Conservation (phyloP, 306 rosid species). For the Medicago ruthenica region DNA sequence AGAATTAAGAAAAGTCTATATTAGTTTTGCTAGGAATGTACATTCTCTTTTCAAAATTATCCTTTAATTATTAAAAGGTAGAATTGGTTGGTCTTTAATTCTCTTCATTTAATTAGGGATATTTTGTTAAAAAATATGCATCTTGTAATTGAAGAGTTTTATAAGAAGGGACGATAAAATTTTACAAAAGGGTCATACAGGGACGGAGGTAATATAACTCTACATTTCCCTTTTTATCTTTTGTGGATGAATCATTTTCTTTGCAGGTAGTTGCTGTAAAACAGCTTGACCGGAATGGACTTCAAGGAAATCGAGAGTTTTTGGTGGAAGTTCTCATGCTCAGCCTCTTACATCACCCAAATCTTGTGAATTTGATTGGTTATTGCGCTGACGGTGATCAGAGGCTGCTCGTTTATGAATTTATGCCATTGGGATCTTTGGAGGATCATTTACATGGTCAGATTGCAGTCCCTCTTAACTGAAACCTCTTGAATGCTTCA, state of each 20-base stretch:
- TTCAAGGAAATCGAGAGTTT: slow-evolving; percentile 98
- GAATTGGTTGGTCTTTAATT: neutral
- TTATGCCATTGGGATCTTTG: slow-evolving; percentile 99
- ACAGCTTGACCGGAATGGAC: slow-evolving; percentile 98
- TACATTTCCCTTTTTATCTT: slow-evolving; percentile 14
- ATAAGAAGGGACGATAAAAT: neutral
- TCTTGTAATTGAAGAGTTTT: neutral
- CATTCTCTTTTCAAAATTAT: neutral
- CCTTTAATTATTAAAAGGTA: neutral
- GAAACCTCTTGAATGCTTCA: slow-evolving; percentile 7
- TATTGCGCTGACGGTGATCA: slow-evolving; percentile 99
- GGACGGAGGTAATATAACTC: neutral
- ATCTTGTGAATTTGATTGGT: slow-evolving; percentile 96
- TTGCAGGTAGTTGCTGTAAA: slow-evolving; percentile 96
- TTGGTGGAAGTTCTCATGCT: slow-evolving; percentile 99
- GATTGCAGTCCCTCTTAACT: slow-evolving; percentile 49
- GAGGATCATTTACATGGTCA: slow-evolving; percentile 99
- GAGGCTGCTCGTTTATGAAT: slow-evolving; percentile 95
- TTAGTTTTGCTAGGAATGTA: neutral
- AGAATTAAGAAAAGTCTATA: neutral
- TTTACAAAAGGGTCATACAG: neutral
- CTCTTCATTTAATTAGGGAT: neutral
- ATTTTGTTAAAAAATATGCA: neutral
- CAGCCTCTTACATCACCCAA: slow-evolving; percentile 95
- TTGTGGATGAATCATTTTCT: slow-evolving; percentile 43